Base-by-base conservation (phyloP, 495 filamentous ascomycete genomes). In the Trichocladium antarcticum region DNA sequence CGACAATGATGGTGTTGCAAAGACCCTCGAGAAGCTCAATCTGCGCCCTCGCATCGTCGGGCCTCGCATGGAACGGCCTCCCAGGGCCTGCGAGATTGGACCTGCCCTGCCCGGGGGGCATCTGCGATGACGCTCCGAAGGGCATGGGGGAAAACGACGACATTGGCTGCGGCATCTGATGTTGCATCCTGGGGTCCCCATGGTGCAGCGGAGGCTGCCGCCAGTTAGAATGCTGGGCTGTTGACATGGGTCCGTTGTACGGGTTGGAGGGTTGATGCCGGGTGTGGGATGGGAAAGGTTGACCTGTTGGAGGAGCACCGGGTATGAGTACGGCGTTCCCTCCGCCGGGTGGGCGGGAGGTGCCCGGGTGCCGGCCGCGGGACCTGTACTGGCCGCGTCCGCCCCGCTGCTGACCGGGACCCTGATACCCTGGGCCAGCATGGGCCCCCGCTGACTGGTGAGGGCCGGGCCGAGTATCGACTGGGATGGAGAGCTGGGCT, bases 401-500 rank as follows among this genome's bases (percentile, higher is more conserved):
- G 36, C 37, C 37, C 19, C 49, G 32, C 1, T 57, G 51, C 28
- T 63, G 64, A 22, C 55, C 37, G 1, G 50, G 49, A 22, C 55
- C 37, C 1, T 49, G 49, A 17, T 35, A 37, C 22, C 31, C 54
- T 31, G 21, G 16, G 42, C 21, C 43, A 6, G 47, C 29, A 45
- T 56, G 55, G 14, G 56, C 40, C 20, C 55, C 29, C n/a, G 48
- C 6, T 32, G 51, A 46, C 16, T 57, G 57, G 15, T 53, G 49
- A 34, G 40, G 40, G 15, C 58, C 50, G 12, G 62, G 59, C 43
- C 69, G 64, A 12, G 64, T 40, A 45, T 77, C 73, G 36, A 74
- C 65, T 11, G 74, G 68, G 41, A 77, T 73, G 5, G 73, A 69
- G 7, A 76, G 43, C 40, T 76, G 69, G 29, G 74, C 64, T 16